Evolutionary conservation across 176 grass and related monocot species (phyloP).

Genomic region (Lolium multiflorum): DNA sequence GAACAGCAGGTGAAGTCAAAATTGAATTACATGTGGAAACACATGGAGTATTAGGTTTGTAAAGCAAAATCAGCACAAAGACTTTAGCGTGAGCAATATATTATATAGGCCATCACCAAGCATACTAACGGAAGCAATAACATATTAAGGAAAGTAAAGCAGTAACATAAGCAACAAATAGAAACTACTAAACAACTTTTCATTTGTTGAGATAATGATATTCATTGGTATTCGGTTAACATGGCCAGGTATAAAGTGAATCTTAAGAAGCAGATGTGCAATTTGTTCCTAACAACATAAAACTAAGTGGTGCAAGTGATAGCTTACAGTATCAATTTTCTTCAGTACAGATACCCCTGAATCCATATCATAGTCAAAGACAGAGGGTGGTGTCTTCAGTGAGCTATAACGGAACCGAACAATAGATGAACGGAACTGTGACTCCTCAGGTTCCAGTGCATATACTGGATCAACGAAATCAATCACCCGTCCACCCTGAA

Average conservation of each 20-base stretch:
- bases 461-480: conserved; percentile 83
- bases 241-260: neutral
- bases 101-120: neutral
- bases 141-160: conserved; percentile 23
- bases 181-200: neutral
- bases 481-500: conserved; percentile 61
- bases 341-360: conserved; percentile 75
- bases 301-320: neutral
- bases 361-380: conserved; percentile 91
- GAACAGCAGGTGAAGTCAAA: conserved; percentile 4
- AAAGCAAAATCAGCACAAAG: conserved; percentile 7
- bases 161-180: neutral
- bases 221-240: neutral
- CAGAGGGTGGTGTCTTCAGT: conserved; percentile 71
- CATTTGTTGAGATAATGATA: neutral
- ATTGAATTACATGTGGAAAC: neutral
- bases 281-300: neutral
- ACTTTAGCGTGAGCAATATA: neutral
- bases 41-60: conserved; percentile 10
- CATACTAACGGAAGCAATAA: neutral
- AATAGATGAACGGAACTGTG: conserved; percentile 68
- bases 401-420: conserved; percentile 85
- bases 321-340: conserved; percentile 82
- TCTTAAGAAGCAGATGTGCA: conserved; percentile 23
- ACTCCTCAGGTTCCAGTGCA: conserved; percentile 59